Base-by-base conservation (phyloP, 257 asterid species). In the Nicotiana attenuata region DNA sequence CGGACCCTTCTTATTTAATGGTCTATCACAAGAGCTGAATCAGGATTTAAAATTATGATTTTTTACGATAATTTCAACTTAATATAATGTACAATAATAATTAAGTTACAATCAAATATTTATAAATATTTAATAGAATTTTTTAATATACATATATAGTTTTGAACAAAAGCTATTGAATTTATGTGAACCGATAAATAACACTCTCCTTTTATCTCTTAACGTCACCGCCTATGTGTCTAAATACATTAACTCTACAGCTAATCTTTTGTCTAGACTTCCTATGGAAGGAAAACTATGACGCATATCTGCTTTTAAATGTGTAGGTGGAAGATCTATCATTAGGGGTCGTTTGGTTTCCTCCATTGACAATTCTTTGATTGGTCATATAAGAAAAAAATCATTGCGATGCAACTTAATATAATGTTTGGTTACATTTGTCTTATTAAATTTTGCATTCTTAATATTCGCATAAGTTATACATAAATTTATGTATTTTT, bases 1-100 rank as follows among this genome's bases (percentile, higher is more conserved):
- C 89, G 86, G 65, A 53, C 86, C 83, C 87, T 77, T 67, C 82
- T 60, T 41, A 89, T 89, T 90, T 83, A 86, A 79, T 87, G 86
- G 31, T 41, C 29, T 2, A 28, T 28, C 3, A 28, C 3, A 3
- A 28, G 2, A 26, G 28, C 2, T 2, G 28, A 52, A 50, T 41
- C 3, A 41, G 3, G 0, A 41, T 41, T 41, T 41, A 2, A 41
- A 41, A 41, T 41, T 41, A 41, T 41, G 0, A 3, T 0, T 9
- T 41, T 41, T 41, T 41, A 41, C 3, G 13, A 1, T 9, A 9
- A 41, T 41, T 41, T 41, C 3, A 41, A 9, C 0, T 41, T 8
- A 9, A 41, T 38, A 7, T 38, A 28, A 28, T 28, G 29, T 28
- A 38, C 0, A 38, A 38, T 38, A 1, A 7, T 38, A 38, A 38